phyloP scores from a whole-genome alignment of 208 protist genomes.

The Trypanosoma brucei region DNA sequence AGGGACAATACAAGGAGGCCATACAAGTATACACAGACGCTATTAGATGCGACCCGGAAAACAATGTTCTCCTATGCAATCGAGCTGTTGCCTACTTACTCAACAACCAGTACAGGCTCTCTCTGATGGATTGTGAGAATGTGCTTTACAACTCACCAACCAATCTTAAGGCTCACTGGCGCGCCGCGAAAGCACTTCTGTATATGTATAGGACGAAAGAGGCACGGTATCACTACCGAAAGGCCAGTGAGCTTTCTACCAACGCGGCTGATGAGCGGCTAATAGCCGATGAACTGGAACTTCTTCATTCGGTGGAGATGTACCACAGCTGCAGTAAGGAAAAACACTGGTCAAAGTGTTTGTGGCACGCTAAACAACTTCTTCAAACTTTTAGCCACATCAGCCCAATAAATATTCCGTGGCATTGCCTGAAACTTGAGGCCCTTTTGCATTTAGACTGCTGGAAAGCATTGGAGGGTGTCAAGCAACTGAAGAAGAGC shows the following conservation, averaged over 20 bases:
- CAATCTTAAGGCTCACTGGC: constrained; percentile 65
- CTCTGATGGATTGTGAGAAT: constrained; percentile 62
- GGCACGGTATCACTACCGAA: constrained; percentile 47
- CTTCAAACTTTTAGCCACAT: constrained; percentile 36
- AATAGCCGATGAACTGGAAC: constrained; percentile 40
- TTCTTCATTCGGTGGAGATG: constrained; percentile 33
- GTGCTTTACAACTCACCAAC: constrained; percentile 41
- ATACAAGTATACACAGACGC: constrained; percentile 62
- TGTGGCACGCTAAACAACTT: constrained; percentile 24
- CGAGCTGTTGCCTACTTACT: constrained; percentile 70
- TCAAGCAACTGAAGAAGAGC: constrained; percentile 30
- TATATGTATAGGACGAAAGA: constrained; percentile 25
- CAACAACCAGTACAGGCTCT: constrained; percentile 45
- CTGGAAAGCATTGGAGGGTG: constrained; percentile 30
- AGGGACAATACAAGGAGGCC: constrained; percentile 45
- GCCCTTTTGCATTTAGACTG: constrained; percentile 48
- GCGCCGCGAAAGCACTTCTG: constrained; percentile 58
- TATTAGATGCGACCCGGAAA: constrained; percentile 42
- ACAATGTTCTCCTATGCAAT: constrained; percentile 61
- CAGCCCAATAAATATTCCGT: constrained; percentile 37
- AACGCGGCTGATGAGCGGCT: constrained; percentile 23
- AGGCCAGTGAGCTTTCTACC: constrained; percentile 32
- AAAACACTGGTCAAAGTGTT: constrained; percentile 35
- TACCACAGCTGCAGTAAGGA: constrained; percentile 44
- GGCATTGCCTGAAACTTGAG: constrained; percentile 47